These are phyloP conservation scores for Ceratocystis alfenasii DNA, from an alignment of 2,329 filamentous ascomycete genomes.

Conservation along the genomic window DNA sequence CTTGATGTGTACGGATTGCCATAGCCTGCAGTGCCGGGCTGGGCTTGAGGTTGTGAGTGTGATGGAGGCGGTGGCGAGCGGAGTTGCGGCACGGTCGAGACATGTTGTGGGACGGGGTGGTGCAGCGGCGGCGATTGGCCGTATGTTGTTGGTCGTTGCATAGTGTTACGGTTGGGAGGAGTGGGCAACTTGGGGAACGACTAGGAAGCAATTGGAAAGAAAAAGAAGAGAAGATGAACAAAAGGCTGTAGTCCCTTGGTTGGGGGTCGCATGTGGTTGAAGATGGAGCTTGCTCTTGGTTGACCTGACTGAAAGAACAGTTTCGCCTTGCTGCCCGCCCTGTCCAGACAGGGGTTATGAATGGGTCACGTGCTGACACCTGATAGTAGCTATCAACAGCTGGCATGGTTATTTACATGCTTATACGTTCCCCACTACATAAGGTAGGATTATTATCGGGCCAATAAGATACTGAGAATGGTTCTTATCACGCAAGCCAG, in stretches of 20 bases:
- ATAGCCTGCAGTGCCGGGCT: constrained; percentile 38
- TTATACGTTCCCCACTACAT: not conserved
- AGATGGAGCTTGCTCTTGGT: too few species aligned
- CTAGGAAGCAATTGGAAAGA: not conserved
- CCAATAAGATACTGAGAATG: constrained; percentile 10
- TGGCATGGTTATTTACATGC: not conserved
- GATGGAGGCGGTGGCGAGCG: constrained; percentile 78
- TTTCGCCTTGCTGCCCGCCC: constrained; percentile 9
- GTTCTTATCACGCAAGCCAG: constrained; percentile 10
- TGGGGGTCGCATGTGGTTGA: not conserved
- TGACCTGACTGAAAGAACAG: constrained; percentile 10
- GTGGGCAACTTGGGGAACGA: not conserved
- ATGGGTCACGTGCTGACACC: constrained; percentile 7
- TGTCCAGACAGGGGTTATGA: not conserved
- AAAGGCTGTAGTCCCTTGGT: not conserved
- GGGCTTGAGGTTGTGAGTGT: constrained; percentile 48
- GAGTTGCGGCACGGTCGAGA: constrained; percentile 93
- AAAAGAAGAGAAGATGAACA: too few species aligned
- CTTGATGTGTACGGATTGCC: constrained; percentile 62
- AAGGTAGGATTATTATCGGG: constrained; percentile 8
- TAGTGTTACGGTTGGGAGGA: constrained; percentile 32
- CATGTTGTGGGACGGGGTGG: constrained; percentile 94
- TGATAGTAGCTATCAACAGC: not conserved
- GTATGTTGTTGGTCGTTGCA: constrained; percentile 72
- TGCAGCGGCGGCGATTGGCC: constrained; percentile 86